phyloP scores from a whole-genome alignment of 768 basidiomycete genomes.

The Antrodiella citrinella region DNA sequence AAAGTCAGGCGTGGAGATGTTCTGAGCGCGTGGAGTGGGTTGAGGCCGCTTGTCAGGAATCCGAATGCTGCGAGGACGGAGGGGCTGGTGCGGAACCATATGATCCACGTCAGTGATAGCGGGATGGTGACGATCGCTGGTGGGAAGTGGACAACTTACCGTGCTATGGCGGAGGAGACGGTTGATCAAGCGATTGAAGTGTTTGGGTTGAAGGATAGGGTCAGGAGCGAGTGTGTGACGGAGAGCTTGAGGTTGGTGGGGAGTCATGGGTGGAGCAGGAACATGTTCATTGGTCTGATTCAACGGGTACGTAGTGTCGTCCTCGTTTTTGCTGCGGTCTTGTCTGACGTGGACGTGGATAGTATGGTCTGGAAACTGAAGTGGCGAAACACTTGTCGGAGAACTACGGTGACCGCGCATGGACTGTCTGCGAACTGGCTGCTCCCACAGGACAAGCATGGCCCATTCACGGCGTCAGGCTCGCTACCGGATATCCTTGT shows the following conservation, averaged over 20 bases:
- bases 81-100: slow-evolving; percentile 86
- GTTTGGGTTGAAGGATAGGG: slow-evolving; percentile 54
- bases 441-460: slow-evolving; percentile 68
- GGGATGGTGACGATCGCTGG: slow-evolving; percentile 92
- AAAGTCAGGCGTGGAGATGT: slow-evolving; percentile 92
- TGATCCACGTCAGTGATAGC: slow-evolving; percentile 74
- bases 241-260: slow-evolving; percentile 78
- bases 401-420: slow-evolving; percentile 93
- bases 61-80: slow-evolving; percentile 70
- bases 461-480: slow-evolving; percentile 79
- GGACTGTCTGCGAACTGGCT: slow-evolving; percentile 83
- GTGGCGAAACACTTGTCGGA: slow-evolving; percentile 92
- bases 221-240: slow-evolving; percentile 64
- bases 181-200: slow-evolving; percentile 80
- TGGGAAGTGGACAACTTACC: slow-evolving; percentile 98
- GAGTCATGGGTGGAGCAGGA: slow-evolving; percentile 88
- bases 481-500: slow-evolving; percentile 74
- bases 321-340: too few relatives aligned
- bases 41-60: slow-evolving; percentile 85
- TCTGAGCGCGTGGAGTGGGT: slow-evolving; percentile 88
- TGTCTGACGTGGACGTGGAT: neutral
- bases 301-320: slow-evolving; percentile 65
- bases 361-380: slow-evolving; percentile 88
- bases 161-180: slow-evolving; percentile 93
- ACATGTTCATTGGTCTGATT: slow-evolving; percentile 95